These are phyloP conservation scores for Arthrobotrys megalospora DNA, from an alignment of 2,329 filamentous ascomycete genomes.

Conservation along the genomic window DNA sequence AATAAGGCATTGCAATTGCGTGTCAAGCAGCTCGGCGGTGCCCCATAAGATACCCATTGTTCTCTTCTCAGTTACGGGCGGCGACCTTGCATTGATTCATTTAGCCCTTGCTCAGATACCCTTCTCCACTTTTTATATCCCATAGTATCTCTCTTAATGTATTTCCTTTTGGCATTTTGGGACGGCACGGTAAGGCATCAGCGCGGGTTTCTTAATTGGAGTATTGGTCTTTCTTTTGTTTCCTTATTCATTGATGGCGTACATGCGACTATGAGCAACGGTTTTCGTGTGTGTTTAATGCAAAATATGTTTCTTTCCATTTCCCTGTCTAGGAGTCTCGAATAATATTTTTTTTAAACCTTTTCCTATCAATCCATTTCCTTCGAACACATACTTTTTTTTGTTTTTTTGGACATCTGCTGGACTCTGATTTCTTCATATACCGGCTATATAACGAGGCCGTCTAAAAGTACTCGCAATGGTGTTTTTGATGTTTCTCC, in stretches of 20 bases:
- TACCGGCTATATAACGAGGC: conserved; percentile 5
- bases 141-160: conserved; percentile 16
- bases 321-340: not conserved
- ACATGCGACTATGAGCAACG: conserved; percentile 50
- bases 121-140: conserved; percentile 26
- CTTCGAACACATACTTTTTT: not conserved
- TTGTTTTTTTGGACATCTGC: not conserved
- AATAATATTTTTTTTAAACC: not conserved
- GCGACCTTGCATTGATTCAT: conserved; percentile 23
- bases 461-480: conserved; percentile 25
- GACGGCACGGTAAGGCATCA: conserved; percentile 39
- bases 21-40: conserved; percentile 70
- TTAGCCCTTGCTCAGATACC: conserved; percentile 36
- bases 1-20: conserved; percentile 76
- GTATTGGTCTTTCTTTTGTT: conserved; percentile 19
- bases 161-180: conserved; percentile 47
- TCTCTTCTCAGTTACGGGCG: conserved; percentile 16
- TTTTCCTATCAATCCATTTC: not conserved
- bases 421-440: conserved; percentile 3
- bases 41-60: conserved; percentile 6
- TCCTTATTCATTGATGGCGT: conserved; percentile 44
- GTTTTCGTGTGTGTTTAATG: conserved; percentile 25
- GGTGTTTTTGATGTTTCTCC: not conserved
- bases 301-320: conserved; percentile 2
- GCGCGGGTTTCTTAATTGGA: conserved; percentile 40